These are phyloP conservation scores for Hygrocybe coccinea DNA, from an alignment of 768 basidiomycete genomes.

Conservation along the genomic window DNA sequence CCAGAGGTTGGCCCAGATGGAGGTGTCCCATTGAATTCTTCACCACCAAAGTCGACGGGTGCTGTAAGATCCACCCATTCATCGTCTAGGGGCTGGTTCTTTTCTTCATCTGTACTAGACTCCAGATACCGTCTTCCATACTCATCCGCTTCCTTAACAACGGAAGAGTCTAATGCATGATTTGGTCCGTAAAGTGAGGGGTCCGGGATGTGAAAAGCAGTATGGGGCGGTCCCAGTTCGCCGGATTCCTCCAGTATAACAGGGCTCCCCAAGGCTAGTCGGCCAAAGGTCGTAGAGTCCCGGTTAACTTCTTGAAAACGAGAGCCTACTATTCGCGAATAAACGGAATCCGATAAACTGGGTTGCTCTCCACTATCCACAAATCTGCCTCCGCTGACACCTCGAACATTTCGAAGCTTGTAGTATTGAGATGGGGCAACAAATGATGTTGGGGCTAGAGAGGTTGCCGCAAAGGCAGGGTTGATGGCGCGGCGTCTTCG, in stretches of 20 bases:
- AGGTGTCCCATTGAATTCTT: slow-evolving; percentile 36
- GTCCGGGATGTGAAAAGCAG: slow-evolving; percentile 44
- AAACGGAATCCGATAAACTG: slow-evolving; percentile 54
- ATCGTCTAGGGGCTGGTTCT: slow-evolving; percentile 26
- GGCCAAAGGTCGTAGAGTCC: slow-evolving; percentile 52
- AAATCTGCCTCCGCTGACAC: slow-evolving; percentile 56
- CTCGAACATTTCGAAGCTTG: slow-evolving; percentile 58
- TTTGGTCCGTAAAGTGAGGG: slow-evolving; percentile 54
- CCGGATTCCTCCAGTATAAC: slow-evolving; percentile 50
- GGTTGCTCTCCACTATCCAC: slow-evolving; percentile 37
- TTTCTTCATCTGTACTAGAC: slow-evolving; percentile 21
- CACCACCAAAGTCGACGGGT: slow-evolving; percentile 41
- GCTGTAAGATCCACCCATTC: slow-evolving; percentile 60
- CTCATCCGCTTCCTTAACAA: slow-evolving; percentile 36
- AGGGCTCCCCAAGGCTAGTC: slow-evolving; percentile 57
- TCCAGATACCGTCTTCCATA: slow-evolving; percentile 24
- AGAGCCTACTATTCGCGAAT: slow-evolving; percentile 59
- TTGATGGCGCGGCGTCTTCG: slow-evolving; percentile 50
- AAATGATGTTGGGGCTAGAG: slow-evolving; percentile 72
- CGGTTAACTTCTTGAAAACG: slow-evolving; percentile 70
- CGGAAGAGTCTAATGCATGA: slow-evolving; percentile 33
- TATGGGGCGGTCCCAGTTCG: slow-evolving; percentile 38
- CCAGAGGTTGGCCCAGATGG: slow-evolving; percentile 29
- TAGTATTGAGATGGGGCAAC: slow-evolving; percentile 79
- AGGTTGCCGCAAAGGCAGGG: slow-evolving; percentile 61